phyloP scores from a whole-genome alignment of 108 stramenopile species.

The Stephanodiscus minutulus region DNA sequence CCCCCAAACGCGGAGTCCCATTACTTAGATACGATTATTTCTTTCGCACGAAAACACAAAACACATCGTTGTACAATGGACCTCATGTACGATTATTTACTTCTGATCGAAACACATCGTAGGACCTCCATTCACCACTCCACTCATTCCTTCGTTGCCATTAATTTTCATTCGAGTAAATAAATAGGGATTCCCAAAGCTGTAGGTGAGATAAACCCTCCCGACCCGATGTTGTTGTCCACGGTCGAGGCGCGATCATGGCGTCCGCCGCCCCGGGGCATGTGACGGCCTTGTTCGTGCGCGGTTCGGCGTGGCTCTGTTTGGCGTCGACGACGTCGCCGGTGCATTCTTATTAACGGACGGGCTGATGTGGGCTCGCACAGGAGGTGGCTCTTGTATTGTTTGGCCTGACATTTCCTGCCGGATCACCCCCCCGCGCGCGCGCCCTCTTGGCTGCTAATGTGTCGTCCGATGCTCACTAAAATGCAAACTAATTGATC shows the following conservation, averaged over 20 bases:
- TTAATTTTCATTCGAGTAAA: not conserved
- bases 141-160: conserved; percentile 3
- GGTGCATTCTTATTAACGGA: too few species aligned
- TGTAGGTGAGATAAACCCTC: not conserved
- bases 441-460: too few species aligned
- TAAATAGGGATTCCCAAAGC: not conserved
- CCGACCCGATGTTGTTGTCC: too few species aligned
- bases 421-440: too few species aligned
- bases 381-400: not conserved
- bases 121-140: not conserved
- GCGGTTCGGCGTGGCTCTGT: not conserved
- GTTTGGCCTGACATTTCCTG: not conserved
- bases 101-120: too few species aligned
- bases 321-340: not conserved
- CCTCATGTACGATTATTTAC: too few species aligned
- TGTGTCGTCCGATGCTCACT: not conserved
- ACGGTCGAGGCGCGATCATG: not conserved
- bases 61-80: too few species aligned
- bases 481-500: not conserved
- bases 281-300: not conserved
- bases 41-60: too few species aligned
- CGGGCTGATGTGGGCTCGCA: not conserved
- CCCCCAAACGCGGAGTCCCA: too few species aligned
- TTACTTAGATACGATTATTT: too few species aligned
- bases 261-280: not conserved